Percentiles rank a stretch among this genome's conserved stretches.
These are phyloP conservation scores for Anthracocystis panici-leucophaei DNA, from an alignment of 1,284 basidiomycete species.

Conservation along the genomic window DNA sequence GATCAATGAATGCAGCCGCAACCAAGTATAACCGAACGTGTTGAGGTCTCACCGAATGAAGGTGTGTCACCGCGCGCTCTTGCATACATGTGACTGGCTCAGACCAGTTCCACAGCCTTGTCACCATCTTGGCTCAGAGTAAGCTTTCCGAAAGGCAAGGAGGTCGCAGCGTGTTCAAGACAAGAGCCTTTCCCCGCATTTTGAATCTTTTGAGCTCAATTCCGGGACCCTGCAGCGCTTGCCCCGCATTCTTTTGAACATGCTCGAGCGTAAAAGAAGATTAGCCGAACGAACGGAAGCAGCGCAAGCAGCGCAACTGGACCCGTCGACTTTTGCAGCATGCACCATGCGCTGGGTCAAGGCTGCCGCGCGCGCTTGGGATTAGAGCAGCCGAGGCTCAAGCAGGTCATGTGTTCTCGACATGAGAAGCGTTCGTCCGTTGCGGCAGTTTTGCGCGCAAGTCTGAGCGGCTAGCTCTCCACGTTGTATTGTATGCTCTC, in stretches of 20 bases:
- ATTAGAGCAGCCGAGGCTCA: no score
- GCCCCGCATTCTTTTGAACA: constrained; percentile 1
- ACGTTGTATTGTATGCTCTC: not conserved
- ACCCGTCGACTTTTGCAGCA: no score
- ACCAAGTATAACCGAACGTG: not conserved
- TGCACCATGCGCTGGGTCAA: no score
- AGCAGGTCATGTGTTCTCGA: no score
- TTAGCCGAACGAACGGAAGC: no score
- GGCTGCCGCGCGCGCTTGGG: no score
- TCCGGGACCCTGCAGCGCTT: constrained; percentile 4
- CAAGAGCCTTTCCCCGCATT: constrained; percentile 12
- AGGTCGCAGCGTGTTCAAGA: not conserved
- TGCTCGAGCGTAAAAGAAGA: not conserved
- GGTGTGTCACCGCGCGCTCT: not conserved
- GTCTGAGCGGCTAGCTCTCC: not conserved
- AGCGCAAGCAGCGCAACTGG: no score
- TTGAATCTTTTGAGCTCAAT: not conserved
- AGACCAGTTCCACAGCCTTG: not conserved
- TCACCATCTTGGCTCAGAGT: not conserved
- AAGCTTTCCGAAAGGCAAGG: not conserved
- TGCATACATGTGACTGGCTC: not conserved
- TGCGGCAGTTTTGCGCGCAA: no score
- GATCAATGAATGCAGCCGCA: not conserved
- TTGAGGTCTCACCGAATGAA: no score
- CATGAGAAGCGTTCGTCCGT: no score